Conservation (phyloP, 169 alveolate genomes). For the Cryptosporidium parvum region DNA sequence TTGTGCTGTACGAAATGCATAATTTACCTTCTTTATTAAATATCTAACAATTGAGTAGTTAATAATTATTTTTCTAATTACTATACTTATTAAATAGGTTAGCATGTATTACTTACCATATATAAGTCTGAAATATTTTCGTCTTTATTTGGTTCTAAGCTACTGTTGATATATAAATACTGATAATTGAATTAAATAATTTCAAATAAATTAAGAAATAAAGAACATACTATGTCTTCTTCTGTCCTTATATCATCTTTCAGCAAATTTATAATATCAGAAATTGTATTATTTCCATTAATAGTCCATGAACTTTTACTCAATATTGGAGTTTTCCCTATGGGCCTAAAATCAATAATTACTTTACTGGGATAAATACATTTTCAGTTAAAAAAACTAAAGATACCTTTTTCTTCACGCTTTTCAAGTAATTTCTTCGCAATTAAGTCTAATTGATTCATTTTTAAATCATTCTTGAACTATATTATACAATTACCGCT, state of each 20-base stretch:
- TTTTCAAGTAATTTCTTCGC: neutral
- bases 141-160: constrained; percentile 43
- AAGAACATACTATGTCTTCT: constrained; percentile 37
- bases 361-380: neutral
- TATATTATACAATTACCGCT: neutral
- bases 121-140: constrained; percentile 53
- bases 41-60: neutral
- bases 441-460: constrained; percentile 3
- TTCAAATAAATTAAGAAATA: neutral
- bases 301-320: neutral
- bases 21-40: constrained; percentile 19
- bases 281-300: constrained; percentile 21
- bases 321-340: constrained; percentile 29
- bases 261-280: neutral
- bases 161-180: constrained; percentile 40
- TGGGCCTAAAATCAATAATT: constrained; percentile 32
- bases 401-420: constrained; percentile 35
- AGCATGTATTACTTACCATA: constrained; percentile 19
- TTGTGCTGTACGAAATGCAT: constrained; percentile 25
- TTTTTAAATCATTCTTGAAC: neutral
- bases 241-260: constrained; percentile 20
- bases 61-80: neutral
- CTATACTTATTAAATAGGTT: neutral
- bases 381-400: neutral
- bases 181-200: neutral